Base-by-base conservation (phyloP, 306 rosid species). In the Fragaria vesca region DNA sequence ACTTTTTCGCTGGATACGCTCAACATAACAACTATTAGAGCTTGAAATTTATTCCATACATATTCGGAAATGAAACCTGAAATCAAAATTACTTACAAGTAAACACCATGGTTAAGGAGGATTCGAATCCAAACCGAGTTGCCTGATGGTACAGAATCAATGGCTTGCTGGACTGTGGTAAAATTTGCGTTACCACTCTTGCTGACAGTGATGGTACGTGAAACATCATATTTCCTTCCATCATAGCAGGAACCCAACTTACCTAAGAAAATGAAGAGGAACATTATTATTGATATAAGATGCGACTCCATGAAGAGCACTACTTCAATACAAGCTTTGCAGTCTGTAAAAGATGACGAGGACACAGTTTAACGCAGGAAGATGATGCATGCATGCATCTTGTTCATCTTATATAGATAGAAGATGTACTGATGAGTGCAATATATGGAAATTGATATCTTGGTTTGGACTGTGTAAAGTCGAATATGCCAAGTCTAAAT, bases 151-250 rank as follows among this genome's bases (percentile, higher is more conserved):
- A 82, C 42, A 21, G 83, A 80, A 66, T 86, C 84, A 42, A 86
- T 82, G 45, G 86, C 89, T 16, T 77, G 69, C 55, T 86, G 84
- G 11, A 86, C 26, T 3, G 71, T 65, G 4, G 1, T 58, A 57
- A 85, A 85, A 17, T 6, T 0, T 58, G 62, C 21, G 3, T 61
- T 4, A 16, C 57, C 80, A 30, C 52, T 72, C 36, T 65, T 55
- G 67, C 62, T 77, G 9, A 85, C 89, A 0, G 20, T 48, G 1
- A 82, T 66, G 72, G 79, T 80, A 12, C 18, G 16, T 45, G 73
- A 24, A 45, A 69, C 57, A 66, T 3, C 40, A 36, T 4, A 4
- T 36, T 36, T 36, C 40, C 40, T 36, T 36, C 6, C 40, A 36
- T 66, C 71, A 18, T 51, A 51, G 57, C 57, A 51, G 21, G 57